Conservation (phyloP, 306 rosid species). For the Parietaria judaica region DNA sequence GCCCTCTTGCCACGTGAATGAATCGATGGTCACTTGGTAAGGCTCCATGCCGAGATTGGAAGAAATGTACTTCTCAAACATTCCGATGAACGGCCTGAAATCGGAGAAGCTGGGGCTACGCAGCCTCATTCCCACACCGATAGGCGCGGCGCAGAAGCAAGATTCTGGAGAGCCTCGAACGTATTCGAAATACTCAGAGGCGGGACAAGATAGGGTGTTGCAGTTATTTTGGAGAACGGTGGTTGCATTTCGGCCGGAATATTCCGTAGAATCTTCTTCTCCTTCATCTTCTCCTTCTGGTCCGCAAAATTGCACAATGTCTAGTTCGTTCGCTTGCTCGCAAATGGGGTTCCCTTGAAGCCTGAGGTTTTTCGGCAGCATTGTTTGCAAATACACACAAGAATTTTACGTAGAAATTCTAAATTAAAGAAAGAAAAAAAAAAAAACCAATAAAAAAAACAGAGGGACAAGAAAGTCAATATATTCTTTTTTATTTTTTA, state of each 20-base stretch:
- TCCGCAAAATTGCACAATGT: slow-evolving; percentile 4
- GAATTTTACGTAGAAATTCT: not conserved
- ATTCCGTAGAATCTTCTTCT: too few relatives aligned
- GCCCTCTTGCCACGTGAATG: not conserved
- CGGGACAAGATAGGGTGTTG: not conserved
- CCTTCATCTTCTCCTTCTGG: too few relatives aligned
- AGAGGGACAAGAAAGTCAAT: too few relatives aligned
- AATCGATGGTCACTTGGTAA: not conserved
- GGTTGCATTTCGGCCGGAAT: not conserved
- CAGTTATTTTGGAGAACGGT: not conserved
- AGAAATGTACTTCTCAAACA: not conserved
- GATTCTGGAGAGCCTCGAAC: not conserved
- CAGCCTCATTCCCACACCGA: not conserved
- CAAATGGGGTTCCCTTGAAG: slow-evolving; percentile 15
- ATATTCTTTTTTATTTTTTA: too few relatives aligned
- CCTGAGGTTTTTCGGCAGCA: not conserved
- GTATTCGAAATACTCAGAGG: not conserved
- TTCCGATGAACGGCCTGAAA: not conserved
- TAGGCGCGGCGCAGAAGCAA: slow-evolving; percentile 15
- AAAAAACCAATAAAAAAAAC: too few relatives aligned
- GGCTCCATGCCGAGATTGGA: not conserved
- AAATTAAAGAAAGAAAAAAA: too few relatives aligned
- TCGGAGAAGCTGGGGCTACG: slow-evolving; percentile 7
- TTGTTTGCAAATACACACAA: not conserved
- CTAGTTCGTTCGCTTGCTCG: not conserved